Evolutionary conservation across 1,284 basidiomycete genomes (phyloP).

Genomic region (Fomitopsis schrenkii): DNA sequence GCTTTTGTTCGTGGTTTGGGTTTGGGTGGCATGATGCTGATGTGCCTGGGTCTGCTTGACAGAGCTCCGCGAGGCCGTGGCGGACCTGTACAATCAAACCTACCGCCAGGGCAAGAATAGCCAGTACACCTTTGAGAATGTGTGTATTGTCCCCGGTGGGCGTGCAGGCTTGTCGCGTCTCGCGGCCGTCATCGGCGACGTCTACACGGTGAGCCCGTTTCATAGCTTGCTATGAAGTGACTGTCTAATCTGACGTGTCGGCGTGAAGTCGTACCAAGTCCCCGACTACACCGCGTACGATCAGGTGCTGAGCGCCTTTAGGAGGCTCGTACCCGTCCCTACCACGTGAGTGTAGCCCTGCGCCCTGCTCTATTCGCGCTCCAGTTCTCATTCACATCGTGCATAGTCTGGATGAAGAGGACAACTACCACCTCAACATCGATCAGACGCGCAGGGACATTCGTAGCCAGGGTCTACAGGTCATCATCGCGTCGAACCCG

Average conservation of each 20-base stretch:
- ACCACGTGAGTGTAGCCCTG: slow-evolving; percentile 51
- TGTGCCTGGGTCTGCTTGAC: slow-evolving; percentile 4
- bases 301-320: slow-evolving; percentile 86
- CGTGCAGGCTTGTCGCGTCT: slow-evolving; percentile 85
- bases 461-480: slow-evolving; percentile 74
- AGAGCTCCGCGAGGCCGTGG: slow-evolving; percentile 69
- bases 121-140: slow-evolving; percentile 88
- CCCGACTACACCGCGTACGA: slow-evolving; percentile 88
- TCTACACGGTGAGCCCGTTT: slow-evolving; percentile 56
- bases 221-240: neutral
- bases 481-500: slow-evolving; percentile 88
- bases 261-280: slow-evolving; percentile 70
- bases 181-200: slow-evolving; percentile 87
- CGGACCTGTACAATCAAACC: slow-evolving; percentile 82
- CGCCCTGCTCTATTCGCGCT: neutral
- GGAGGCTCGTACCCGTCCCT: slow-evolving; percentile 84
- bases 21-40: slow-evolving; percentile 10
- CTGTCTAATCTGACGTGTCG: slow-evolving; percentile 5
- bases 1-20: neutral
- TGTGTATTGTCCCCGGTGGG: slow-evolving; percentile 89
- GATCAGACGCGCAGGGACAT: slow-evolving; percentile 76
- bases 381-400: neutral
- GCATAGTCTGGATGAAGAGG: slow-evolving; percentile 53
- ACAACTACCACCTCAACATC: slow-evolving; percentile 71
- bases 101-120: slow-evolving; percentile 79